A percentile compares a stretch with the other conserved stretches of the same genome.
phyloP scores from a whole-genome alignment of 306 rosid species.

The Trifolium repens region DNA sequence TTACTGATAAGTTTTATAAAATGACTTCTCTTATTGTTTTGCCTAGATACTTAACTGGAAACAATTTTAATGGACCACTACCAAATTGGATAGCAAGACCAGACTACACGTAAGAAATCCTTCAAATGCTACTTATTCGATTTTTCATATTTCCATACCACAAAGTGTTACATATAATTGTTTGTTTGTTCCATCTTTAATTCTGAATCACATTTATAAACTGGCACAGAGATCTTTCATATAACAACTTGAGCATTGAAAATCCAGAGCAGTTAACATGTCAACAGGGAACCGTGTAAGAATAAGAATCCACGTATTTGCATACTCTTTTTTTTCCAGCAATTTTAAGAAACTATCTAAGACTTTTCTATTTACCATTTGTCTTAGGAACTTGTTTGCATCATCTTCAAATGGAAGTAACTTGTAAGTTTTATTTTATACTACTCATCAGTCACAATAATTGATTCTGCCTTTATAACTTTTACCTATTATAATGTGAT shows the following conservation, averaged over 20 bases:
- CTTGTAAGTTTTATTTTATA: slow-evolving; percentile 43
- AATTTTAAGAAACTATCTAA: slow-evolving; percentile 33
- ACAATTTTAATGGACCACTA: slow-evolving; percentile 60
- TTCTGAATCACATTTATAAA: slow-evolving; percentile 25
- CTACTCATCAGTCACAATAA: background rate
- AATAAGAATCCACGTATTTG: slow-evolving; percentile 46
- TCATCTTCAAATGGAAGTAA: slow-evolving; percentile 43
- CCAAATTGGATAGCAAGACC: slow-evolving; percentile 53
- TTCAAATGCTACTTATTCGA: slow-evolving; percentile 33
- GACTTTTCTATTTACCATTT: slow-evolving; percentile 8
- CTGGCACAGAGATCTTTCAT: slow-evolving; percentile 73
- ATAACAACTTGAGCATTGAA: slow-evolving; percentile 53
- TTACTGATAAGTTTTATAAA: background rate
- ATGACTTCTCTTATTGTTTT: slow-evolving; percentile 3
- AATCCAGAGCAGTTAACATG: slow-evolving; percentile 48
- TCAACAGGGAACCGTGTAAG: slow-evolving; percentile 59
- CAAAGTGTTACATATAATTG: background rate
- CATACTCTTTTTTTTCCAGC: background rate
- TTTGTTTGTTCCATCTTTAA: slow-evolving; percentile 6
- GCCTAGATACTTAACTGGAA: slow-evolving; percentile 72
- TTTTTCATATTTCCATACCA: too few species aligned
- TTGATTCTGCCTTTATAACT: background rate
- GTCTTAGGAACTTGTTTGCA: slow-evolving; percentile 49
- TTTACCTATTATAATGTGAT: background rate
- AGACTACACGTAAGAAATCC: slow-evolving; percentile 51